Evolutionary conservation across 805 yeast species (phyloP).

Genomic region (Saturnispora serradocipensis): DNA sequence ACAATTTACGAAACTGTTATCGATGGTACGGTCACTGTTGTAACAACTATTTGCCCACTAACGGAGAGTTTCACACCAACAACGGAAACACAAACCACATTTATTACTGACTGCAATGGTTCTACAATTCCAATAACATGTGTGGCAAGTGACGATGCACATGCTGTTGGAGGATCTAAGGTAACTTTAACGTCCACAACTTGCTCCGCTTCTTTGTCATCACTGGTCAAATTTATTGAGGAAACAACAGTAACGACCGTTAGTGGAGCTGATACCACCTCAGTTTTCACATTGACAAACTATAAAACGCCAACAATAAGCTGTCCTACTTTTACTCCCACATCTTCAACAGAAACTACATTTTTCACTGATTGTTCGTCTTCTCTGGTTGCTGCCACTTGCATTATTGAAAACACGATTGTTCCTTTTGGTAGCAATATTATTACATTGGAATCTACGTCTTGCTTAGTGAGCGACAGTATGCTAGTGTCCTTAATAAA

Average conservation of each 20-base stretch:
- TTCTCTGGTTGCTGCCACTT: background rate
- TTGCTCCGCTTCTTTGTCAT: background rate
- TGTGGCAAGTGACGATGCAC: background rate
- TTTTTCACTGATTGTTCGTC: background rate
- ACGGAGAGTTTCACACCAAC: slow-evolving; percentile 7
- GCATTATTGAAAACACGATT: background rate
- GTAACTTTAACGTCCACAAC: background rate
- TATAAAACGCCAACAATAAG: background rate
- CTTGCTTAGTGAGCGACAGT: background rate
- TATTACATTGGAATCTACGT: background rate
- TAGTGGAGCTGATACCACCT: background rate
- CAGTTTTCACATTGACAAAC: slow-evolving; percentile 1
- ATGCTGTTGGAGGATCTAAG: slow-evolving; percentile 6
- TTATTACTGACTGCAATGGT: slow-evolving; percentile 3
- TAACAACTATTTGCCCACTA: slow-evolving; percentile 16
- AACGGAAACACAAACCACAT: slow-evolving; percentile 3
- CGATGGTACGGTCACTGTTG: slow-evolving; percentile 11
- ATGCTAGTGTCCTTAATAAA: background rate
- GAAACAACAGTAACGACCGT: background rate
- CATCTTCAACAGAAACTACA: slow-evolving; percentile 2
- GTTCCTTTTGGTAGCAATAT: background rate
- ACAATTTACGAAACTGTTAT: slow-evolving; percentile 12
- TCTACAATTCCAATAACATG: background rate
- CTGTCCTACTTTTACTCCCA: slow-evolving; percentile 3
- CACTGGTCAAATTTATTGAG: background rate